Evolutionary conservation across 2,329 filamentous ascomycete species (phyloP), one percentile per base, ranked within the genome.

Genomic region (Fusarium humuli): DNA sequence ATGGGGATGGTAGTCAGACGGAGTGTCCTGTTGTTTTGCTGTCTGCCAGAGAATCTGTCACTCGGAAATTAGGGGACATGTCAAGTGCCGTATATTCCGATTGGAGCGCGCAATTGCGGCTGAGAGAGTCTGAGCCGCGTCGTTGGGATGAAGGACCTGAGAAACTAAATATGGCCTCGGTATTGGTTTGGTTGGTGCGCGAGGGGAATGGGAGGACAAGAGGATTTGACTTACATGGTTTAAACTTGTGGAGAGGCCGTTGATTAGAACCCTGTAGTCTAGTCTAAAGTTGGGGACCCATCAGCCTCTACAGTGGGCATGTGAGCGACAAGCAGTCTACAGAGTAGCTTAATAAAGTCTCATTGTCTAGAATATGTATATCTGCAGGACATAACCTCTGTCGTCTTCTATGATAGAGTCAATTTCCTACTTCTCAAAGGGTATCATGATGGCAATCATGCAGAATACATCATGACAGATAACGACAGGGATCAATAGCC

Each of bases 51-150:
- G 10, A 30, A 30, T n/a, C 34, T n/a, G 46, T 57, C 44, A 40
- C 12, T 52, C 55, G 55, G 55, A 57, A 50, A 57, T 57, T 57
- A 57, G 18, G 18, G 10, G 34, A 52, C 2, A 20, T 14, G 18
- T 40, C 48, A 23, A 32, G 23, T 18, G 20, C 55, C 32, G 20
- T 50, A 41, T 30, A 42, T 14, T 60, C 59, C 32, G 61, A 64
- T 64, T 64, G 61, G 59, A 27, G 61, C 59, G 61, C 61, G n/a
- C 61, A 57, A 44, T 41, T 64, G 59, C 61, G 44, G 59, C 59
- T 64, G 59, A 61, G 37, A 45, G 32, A 20, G 20, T 7, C 1
- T 29, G 34, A n/a, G 23, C 32, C 30, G 22, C 14, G 30, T 37
- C 13, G 22, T 34, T 23, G 25, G 22, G 20, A 27, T 32, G 12